phyloP scores from a whole-genome alignment of 225 moss, liverwort and hornwort genomes.

The Marchantia paleacea region DNA sequence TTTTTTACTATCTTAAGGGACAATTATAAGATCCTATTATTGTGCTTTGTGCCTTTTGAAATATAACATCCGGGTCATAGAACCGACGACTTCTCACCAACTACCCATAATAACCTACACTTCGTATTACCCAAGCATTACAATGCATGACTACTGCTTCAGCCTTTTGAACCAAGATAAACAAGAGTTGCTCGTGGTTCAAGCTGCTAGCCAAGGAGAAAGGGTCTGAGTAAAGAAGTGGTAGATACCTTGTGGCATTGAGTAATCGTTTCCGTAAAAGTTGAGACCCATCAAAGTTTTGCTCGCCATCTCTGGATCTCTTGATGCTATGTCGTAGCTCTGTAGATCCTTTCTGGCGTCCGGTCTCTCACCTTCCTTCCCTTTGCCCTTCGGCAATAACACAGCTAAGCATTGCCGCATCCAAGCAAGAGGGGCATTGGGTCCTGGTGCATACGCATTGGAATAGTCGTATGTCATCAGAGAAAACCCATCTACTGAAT shows the following conservation, averaged over 20 bases:
- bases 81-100: too few species aligned
- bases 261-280: slow-evolving; percentile 89
- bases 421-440: slow-evolving; percentile 89
- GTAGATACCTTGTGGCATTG: slow-evolving; percentile 66
- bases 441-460: slow-evolving; percentile 72
- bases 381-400: slow-evolving; percentile 31
- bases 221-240: too few species aligned
- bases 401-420: slow-evolving; percentile 53
- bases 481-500: slow-evolving; percentile 76
- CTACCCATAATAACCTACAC: too few species aligned
- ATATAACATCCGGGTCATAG: too few species aligned
- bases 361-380: neutral
- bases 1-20: too few species aligned
- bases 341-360: neutral
- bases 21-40: too few species aligned
- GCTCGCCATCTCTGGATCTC: slow-evolving; percentile 4
- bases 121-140: too few species aligned
- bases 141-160: too few species aligned
- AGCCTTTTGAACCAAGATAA: too few species aligned
- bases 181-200: too few species aligned
- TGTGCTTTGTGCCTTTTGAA: too few species aligned
- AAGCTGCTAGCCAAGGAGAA: too few species aligned
- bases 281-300: slow-evolving; percentile 75
- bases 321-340: slow-evolving; percentile 5
- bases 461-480: slow-evolving; percentile 98